These are phyloP conservation scores for Iberis amara DNA, from an alignment of 441 rosid species.

Conservation along the genomic window DNA sequence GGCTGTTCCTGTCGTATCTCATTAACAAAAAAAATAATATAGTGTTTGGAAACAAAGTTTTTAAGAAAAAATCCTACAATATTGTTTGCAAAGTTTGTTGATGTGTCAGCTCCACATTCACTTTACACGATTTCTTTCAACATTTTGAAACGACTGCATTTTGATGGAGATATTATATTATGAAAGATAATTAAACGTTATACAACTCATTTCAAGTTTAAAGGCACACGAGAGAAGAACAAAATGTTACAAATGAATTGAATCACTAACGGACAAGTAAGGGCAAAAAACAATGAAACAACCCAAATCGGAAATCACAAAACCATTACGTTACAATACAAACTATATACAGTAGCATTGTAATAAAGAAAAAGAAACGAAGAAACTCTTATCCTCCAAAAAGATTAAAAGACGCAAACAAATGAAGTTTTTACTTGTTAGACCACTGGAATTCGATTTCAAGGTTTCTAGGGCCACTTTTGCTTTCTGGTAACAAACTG, in stretches of 20 bases:
- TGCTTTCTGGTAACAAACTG: conserved; percentile 84
- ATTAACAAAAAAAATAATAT: too few relatives aligned
- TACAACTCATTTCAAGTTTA: not conserved
- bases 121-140: too few relatives aligned
- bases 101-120: too few relatives aligned
- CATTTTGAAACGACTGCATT: too few relatives aligned
- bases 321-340: conserved; percentile 22
- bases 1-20: too few relatives aligned
- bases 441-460: conserved; percentile 99
- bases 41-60: too few relatives aligned
- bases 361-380: not conserved
- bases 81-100: too few relatives aligned
- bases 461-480: conserved; percentile 88
- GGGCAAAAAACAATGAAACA: not conserved
- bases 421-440: conserved; percentile 45
- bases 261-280: conserved; percentile 21
- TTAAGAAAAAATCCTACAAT: too few relatives aligned
- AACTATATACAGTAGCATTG: conserved; percentile 28
- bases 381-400: too few relatives aligned
- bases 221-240: not conserved
- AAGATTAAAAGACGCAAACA: too few relatives aligned
- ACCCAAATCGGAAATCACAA: not conserved
- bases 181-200: too few relatives aligned
- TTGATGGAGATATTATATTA: too few relatives aligned
- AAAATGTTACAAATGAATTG: conserved; percentile 30